Base-by-base conservation (phyloP, 2,329 filamentous ascomycete genomes). In the Paecilomyces fulvus region DNA sequence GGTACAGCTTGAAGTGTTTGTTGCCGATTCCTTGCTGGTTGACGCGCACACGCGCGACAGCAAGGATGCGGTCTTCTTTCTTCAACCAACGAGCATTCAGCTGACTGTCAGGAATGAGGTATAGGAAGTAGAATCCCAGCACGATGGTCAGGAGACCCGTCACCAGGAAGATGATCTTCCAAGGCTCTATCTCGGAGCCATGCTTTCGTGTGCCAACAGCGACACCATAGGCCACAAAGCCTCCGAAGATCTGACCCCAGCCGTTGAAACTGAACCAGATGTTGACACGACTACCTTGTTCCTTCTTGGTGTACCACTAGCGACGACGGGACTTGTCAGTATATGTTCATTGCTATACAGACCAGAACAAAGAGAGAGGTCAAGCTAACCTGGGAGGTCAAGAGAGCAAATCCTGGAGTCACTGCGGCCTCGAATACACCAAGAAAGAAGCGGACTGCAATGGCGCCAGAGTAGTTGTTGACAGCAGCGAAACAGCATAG, bases 21-120 rank as follows among this genome's bases (percentile, higher is more conserved):
- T 83, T 87, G 1, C 85, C 86, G 14, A 88, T 85, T 0, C 89
- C 89, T 58, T 89, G 89, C 67, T 90, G 84, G 63, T 92, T 92
- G 21, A 83, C 78, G 0, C 88, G 79, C 5, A 92, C 82, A 0
- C 89, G 80, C 60, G 90, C 88, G 25, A 91, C 75, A 0, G 86
- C 87, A 48, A 90, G 77, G 0, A 84, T 68, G 11, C 83, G 83
- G 61, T 92, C 89, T 50, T 83, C 78, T 54, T 86, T 80, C 7
- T 76, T 86, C 25, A 94, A 63, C 79, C 80, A 85, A 2, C 80
- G 75, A 14, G 81, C 81, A 53, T 85, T 84, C 51, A 85, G 67
- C 60, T 84, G 83, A 60, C 77, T 84, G 63, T 85, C 83, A 0
- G 83, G 83, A 64, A 83, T 77, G 55, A 78, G 59, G 63, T 73